Evolutionary conservation across 2,329 filamentous ascomycete species (phyloP), one percentile per base, ranked within the genome.

Genomic region (Exophiala bonariae): DNA sequence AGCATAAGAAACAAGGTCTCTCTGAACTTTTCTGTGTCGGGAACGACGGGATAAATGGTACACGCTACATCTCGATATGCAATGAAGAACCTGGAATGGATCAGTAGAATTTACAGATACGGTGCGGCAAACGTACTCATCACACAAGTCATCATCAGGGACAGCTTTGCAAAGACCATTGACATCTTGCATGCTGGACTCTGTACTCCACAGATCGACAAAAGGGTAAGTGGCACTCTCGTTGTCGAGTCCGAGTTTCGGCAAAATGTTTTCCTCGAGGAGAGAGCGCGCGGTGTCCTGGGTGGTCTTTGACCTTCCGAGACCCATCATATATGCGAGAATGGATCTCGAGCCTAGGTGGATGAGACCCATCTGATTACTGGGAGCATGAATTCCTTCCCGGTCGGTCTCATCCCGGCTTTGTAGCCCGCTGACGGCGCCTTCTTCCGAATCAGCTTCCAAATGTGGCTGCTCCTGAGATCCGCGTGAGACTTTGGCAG

Each of bases 211-310:
- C 2, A 84, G 65, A 58, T 83, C 81, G 20, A 84, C 79, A 57
- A 84, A 84, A 5, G 81, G 81, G 59, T 84, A 84, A 7, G 80
- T 83, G 3, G 79, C 79, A 30, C 76, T 80, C 58, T 83, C 80
- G 55, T 84, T 83, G 59, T 83, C 81, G 26, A 84, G 69, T 2
- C 81, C 81, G 47, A 84, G 73, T 44, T 83, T 78, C 0, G 81
- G 80, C 17, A 84, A 64, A 54, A 84, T 80, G 37, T 78, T 80
- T 55, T 80, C 80, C 55, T 81, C 79, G 35, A 83, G 64, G 10
- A 83, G 64, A 39, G 81, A 76, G 53, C 80, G 75, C 3, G 72
- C 66, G 16, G 61, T 62, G 34, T 66, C 63, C 52, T 73, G 70
- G 30, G 71, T 66, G 9, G 69, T 68, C 13, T 69, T 68, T 10